These are phyloP conservation scores for Alloteropsis semialata DNA, from an alignment of 176 grass and related monocot species.

Conservation along the genomic window DNA sequence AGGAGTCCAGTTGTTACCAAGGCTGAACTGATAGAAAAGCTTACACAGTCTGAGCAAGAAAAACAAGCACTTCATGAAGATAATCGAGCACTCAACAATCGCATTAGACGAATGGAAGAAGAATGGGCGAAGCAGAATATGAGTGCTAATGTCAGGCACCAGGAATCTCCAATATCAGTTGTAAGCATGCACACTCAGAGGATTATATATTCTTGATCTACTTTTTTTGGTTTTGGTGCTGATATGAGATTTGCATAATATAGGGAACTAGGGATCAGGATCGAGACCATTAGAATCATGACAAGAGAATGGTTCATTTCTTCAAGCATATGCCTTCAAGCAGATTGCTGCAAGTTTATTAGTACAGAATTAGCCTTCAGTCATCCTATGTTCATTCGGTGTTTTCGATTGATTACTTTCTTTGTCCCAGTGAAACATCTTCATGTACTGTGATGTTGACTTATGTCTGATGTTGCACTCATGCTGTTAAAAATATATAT, in stretches of 20 bases:
- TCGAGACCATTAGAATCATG: background rate
- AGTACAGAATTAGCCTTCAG: background rate
- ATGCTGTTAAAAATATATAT: background rate
- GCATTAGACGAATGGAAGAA: background rate
- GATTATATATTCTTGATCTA: background rate
- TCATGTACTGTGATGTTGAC: background rate
- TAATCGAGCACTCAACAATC: background rate
- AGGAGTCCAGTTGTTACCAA: background rate
- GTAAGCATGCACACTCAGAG: background rate
- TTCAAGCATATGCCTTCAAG: background rate
- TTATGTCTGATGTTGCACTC: background rate
- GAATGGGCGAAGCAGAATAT: background rate
- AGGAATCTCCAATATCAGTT: fast-evolving
- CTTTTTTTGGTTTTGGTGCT: background rate
- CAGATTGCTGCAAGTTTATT: too few relatives aligned
- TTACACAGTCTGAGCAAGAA: background rate
- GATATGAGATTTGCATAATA: background rate
- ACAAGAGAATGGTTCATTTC: background rate
- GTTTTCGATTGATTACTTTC: background rate
- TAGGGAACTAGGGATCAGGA: background rate
- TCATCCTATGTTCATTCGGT: background rate
- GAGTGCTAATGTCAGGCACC: background rate
- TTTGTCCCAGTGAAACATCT: background rate
- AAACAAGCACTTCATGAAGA: background rate
- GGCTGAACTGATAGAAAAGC: background rate